Evolutionary conservation across 768 basidiomycete species (phyloP).

Genomic region (Amanita rubescens): DNA sequence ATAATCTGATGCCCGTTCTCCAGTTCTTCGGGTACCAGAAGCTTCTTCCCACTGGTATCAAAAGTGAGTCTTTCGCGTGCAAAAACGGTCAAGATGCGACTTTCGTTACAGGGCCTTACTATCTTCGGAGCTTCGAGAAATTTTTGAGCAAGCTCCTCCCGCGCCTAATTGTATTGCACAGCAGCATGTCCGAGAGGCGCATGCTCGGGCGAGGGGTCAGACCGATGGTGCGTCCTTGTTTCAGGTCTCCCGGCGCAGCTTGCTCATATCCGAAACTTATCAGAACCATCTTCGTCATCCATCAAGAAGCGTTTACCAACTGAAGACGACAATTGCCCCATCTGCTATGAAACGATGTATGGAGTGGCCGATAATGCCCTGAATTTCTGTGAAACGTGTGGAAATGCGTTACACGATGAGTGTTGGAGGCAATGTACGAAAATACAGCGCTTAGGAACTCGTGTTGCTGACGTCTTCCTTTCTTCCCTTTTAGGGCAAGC

Average conservation of each 20-base stretch:
- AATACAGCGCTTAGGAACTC: neutral
- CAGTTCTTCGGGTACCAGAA: constrained; percentile 60
- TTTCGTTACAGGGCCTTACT: constrained; percentile 48
- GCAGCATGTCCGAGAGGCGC: constrained; percentile 49
- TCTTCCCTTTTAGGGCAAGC: constrained; percentile 22
- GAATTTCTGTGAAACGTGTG: constrained; percentile 58
- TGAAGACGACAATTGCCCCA: constrained; percentile 68
- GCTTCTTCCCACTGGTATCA: constrained; percentile 60
- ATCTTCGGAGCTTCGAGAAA: constrained; percentile 52
- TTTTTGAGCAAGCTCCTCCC: constrained; percentile 61
- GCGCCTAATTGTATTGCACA: constrained; percentile 57
- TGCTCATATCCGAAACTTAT: constrained; percentile 6
- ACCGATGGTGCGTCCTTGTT: constrained; percentile 12
- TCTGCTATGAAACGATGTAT: constrained; percentile 71
- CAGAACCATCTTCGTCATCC: constrained; percentile 4
- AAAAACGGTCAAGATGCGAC: neutral
- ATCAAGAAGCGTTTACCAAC: constrained; percentile 46
- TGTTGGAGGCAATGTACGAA: constrained; percentile 72
- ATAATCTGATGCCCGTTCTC: neutral
- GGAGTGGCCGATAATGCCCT: constrained; percentile 36
- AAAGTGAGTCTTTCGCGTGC: constrained; percentile 35
- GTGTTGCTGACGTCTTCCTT: neutral
- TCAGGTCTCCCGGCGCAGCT: too few species aligned
- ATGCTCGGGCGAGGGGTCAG: constrained; percentile 39
- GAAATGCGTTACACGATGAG: constrained; percentile 62